Evolutionary conservation across 2,329 filamentous ascomycete species (phyloP).

Genomic region (Penicillium concentricum): DNA sequence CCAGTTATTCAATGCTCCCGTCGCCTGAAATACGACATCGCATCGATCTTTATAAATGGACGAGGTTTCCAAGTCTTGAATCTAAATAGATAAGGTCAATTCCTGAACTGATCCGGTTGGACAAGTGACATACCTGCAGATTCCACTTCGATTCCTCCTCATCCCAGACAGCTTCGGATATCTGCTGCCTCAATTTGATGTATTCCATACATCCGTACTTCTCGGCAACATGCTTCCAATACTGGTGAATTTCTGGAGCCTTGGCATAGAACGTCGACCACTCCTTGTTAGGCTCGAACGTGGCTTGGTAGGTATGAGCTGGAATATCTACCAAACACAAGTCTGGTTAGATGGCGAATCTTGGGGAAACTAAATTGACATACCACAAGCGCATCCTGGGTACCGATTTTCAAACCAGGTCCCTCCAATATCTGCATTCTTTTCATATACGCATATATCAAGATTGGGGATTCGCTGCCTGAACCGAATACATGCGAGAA

Average conservation of each 20-base stretch:
- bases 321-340: constrained; percentile 42
- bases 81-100: constrained; percentile 11
- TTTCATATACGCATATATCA: constrained; percentile 37
- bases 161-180: constrained; percentile 48
- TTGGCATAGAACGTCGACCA: constrained; percentile 52
- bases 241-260: constrained; percentile 50
- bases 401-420: constrained; percentile 40
- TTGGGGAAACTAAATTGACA: constrained; percentile 5
- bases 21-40: constrained; percentile 39
- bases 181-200: constrained; percentile 48
- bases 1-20: constrained; percentile 44
- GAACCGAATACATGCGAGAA: constrained; percentile 40
- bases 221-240: constrained; percentile 47
- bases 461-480: constrained; percentile 38
- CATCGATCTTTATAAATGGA: constrained; percentile 27
- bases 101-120: neutral
- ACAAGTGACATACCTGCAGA: constrained; percentile 21
- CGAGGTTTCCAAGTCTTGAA: constrained; percentile 24
- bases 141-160: constrained; percentile 33
- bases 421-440: constrained; percentile 35
- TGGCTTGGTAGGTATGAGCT: constrained; percentile 51
- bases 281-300: constrained; percentile 49
- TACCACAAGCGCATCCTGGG: constrained; percentile 39
- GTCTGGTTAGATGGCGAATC: too few relatives aligned
- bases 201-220: constrained; percentile 49